phyloP scores from a whole-genome alignment of 805 yeast genomes.

The Ascoidea asiatica region DNA sequence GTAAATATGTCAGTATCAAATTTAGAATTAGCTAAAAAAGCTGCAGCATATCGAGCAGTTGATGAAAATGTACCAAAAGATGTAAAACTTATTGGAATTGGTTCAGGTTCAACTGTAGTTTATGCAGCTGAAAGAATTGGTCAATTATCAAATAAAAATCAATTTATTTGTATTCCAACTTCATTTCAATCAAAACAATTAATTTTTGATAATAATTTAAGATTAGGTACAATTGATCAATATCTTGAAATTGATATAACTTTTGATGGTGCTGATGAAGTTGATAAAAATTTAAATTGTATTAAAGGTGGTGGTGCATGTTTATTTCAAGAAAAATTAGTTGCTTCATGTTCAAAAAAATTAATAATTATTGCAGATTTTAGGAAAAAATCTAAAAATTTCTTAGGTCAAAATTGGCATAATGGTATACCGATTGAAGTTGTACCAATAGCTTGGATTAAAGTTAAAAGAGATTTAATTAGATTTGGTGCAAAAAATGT shows the following conservation, averaged over 20 bases:
- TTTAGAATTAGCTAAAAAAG: slow-evolving; percentile 74
- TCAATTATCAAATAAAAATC: slow-evolving; percentile 35
- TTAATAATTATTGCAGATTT: slow-evolving; percentile 88
- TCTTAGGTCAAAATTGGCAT: slow-evolving; percentile 70
- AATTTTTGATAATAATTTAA: slow-evolving; percentile 69
- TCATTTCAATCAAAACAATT: slow-evolving; percentile 91
- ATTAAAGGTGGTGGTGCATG: slow-evolving; percentile 99
- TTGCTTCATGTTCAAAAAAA: slow-evolving; percentile 63
- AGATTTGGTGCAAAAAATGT: slow-evolving; percentile 47
- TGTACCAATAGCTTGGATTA: slow-evolving; percentile 76
- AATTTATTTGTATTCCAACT: slow-evolving; percentile 80
- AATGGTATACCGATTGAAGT: slow-evolving; percentile 94
- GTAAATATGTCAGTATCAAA: no score
- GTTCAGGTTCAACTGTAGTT: slow-evolving; percentile 96
- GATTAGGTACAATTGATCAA: slow-evolving; percentile 73
- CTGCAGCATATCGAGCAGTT: slow-evolving; percentile 86
- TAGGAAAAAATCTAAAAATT: slow-evolving; percentile 58
- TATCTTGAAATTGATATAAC: slow-evolving; percentile 77
- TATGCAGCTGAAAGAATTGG: slow-evolving; percentile 93
- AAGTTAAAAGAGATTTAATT: slow-evolving; percentile 51
- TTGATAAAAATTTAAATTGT: slow-evolving; percentile 65
- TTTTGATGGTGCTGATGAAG: slow-evolving; percentile 98
- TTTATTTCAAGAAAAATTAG: slow-evolving; percentile 88
- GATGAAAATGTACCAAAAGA: slow-evolving; percentile 64
- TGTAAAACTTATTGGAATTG: slow-evolving; percentile 79